Conservation (phyloP, 1,284 basidiomycete species). For the Heterobasidion occidentale region DNA sequence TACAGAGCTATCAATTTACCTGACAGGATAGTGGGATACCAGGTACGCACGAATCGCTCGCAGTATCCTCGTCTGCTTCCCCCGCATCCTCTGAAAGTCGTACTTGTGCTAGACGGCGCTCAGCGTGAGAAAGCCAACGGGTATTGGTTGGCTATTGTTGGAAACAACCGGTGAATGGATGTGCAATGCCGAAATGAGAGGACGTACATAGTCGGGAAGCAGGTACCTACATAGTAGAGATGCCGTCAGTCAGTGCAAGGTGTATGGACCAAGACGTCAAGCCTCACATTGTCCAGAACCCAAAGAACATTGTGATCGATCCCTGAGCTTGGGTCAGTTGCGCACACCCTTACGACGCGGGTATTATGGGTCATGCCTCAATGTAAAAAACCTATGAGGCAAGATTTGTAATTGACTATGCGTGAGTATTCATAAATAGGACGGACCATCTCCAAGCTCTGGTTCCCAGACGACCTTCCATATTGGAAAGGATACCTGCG, state of each 20-base stretch:
- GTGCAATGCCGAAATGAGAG: background rate
- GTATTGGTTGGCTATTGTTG: constrained; percentile 51
- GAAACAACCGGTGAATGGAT: no score
- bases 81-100: constrained; percentile 73
- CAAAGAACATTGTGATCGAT: constrained; percentile 46
- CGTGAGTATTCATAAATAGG: no score
- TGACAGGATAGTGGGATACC: background rate
- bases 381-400: constrained; percentile 52
- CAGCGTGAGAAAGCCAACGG: constrained; percentile 50
- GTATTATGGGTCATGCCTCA: constrained; percentile 29
- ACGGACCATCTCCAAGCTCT: constrained; percentile 62
- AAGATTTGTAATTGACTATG: constrained; percentile 22
- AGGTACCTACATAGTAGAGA: constrained; percentile 5
- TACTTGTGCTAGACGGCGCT: constrained; percentile 60
- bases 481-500: constrained; percentile 59
- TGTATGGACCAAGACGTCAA: no score
- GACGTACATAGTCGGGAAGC: constrained; percentile 20
- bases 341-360: background rate
- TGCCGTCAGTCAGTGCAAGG: no score
- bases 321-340: constrained; percentile 28
- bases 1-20: constrained; percentile 13
- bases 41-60: constrained; percentile 40
- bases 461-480: constrained; percentile 63
- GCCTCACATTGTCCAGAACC: constrained; percentile 43
- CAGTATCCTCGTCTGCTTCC: constrained; percentile 55